phyloP scores from a whole-genome alignment of 1,284 basidiomycete species.

The Puccinia novopanici region DNA sequence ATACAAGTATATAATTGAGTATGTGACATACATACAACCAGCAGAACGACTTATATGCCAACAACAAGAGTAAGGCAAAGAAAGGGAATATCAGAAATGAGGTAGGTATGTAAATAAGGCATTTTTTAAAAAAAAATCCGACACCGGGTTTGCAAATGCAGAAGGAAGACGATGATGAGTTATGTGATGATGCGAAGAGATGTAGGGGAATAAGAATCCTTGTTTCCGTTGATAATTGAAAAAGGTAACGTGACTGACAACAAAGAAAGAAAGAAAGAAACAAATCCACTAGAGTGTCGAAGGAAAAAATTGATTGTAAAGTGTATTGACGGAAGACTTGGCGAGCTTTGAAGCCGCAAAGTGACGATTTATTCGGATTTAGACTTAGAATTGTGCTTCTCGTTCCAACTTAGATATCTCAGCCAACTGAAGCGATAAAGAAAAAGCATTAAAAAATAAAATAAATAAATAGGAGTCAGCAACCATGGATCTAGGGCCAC shows the following conservation, averaged over 20 bases:
- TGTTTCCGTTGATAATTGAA: not conserved
- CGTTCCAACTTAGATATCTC: slow-evolving; percentile 24
- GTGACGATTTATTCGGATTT: slow-evolving; percentile 1
- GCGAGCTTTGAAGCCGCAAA: not conserved
- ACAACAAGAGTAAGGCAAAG: too few species aligned
- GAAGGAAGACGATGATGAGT: too few species aligned
- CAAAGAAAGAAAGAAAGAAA: not conserved
- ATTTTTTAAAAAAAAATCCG: too few species aligned
- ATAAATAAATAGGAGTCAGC: not conserved
- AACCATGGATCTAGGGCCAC: not conserved
- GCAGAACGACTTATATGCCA: too few species aligned
- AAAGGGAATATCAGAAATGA: too few species aligned
- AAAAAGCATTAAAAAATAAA: not conserved
- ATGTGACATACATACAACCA: too few species aligned
- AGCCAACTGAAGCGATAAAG: slow-evolving; percentile 1
- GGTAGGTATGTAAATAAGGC: too few species aligned
- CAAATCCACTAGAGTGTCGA: not conserved
- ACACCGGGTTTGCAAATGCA: too few species aligned
- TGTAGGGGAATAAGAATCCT: not conserved
- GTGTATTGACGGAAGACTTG: not conserved
- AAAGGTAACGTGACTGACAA: not conserved
- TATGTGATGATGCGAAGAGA: not conserved
- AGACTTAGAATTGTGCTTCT: slow-evolving; percentile 7
- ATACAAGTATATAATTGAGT: too few species aligned
- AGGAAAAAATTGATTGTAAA: not conserved